Evolutionary conservation across 306 rosid species (phyloP).

Genomic region (Dryas octopetala): DNA sequence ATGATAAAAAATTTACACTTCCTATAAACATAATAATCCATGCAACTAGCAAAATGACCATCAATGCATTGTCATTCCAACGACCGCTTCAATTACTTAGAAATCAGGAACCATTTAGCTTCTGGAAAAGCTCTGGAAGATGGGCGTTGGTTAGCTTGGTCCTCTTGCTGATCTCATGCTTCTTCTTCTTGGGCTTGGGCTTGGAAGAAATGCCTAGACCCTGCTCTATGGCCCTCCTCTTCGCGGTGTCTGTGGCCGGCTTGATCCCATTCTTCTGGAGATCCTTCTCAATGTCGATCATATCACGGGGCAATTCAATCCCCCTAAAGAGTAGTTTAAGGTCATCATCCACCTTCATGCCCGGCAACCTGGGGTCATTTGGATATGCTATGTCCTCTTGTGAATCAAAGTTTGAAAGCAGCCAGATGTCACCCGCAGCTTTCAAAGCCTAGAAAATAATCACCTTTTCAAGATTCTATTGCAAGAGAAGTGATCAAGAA

Average conservation of each 20-base stretch:
- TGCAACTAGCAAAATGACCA: not conserved
- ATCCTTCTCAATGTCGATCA: slow-evolving; percentile 90
- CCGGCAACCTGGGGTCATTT: slow-evolving; percentile 71
- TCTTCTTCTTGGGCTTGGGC: slow-evolving; percentile 87
- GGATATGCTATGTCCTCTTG: slow-evolving; percentile 97
- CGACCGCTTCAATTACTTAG: slow-evolving; percentile 4
- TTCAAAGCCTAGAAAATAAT: slow-evolving; percentile 58
- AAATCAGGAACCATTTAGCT: slow-evolving; percentile 10
- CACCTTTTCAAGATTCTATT: slow-evolving; percentile 19
- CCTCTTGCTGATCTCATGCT: slow-evolving; percentile 84
- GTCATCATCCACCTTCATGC: slow-evolving; percentile 80
- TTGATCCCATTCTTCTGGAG: slow-evolving; percentile 93
- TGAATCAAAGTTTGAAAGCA: slow-evolving; percentile 91
- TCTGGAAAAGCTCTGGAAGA: slow-evolving; percentile 92
- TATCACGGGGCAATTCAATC: slow-evolving; percentile 83
- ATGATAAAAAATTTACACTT: not conserved
- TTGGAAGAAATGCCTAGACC: slow-evolving; percentile 70
- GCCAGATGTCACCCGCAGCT: slow-evolving; percentile 86
- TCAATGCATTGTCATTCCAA: not conserved
- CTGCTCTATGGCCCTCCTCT: slow-evolving; percentile 86
- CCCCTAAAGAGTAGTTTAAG: slow-evolving; percentile 74
- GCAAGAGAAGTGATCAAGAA: slow-evolving; percentile 10
- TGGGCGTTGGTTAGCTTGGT: slow-evolving; percentile 95
- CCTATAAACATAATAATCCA: not conserved
- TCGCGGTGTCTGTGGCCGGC: slow-evolving; percentile 95